A percentile compares a stretch with the other conserved stretches of the same genome.
Evolutionary conservation across 164 flowering plant genomes (phyloP).

Genomic region (Malania oleifera): DNA sequence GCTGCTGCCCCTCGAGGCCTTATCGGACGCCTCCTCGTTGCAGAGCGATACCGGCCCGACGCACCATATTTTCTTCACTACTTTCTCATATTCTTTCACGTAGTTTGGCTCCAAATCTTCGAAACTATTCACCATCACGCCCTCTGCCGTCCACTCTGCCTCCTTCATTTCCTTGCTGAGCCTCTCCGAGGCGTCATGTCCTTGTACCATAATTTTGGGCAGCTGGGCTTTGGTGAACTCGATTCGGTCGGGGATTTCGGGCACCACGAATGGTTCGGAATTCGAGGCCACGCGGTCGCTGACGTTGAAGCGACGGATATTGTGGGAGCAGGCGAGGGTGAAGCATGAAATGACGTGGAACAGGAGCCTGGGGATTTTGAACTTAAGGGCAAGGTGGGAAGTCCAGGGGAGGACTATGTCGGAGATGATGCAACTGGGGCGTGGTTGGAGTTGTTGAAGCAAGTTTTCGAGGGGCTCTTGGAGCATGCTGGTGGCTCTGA

Average conservation of each 20-base stretch:
- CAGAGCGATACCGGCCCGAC: slow-evolving; percentile 37
- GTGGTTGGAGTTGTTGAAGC: slow-evolving; percentile 6
- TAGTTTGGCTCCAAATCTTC: slow-evolving; percentile 22
- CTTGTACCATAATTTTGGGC: too few relatives aligned
- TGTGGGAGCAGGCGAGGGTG: slow-evolving; percentile 16
- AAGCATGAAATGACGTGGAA: slow-evolving; percentile 39
- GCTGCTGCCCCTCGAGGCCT: too few relatives aligned
- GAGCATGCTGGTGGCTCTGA: slow-evolving; percentile 9
- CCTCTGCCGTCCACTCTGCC: slow-evolving; percentile 30
- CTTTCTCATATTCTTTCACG: slow-evolving; percentile 15
- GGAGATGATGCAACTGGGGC: slow-evolving; percentile 29
- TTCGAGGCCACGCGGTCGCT: slow-evolving; percentile 20
- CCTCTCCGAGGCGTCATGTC: slow-evolving; percentile 6
- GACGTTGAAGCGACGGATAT: slow-evolving; percentile 9
- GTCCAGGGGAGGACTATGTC: slow-evolving; percentile 27
- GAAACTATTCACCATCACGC: slow-evolving; percentile 34
- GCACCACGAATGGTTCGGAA: slow-evolving; percentile 29
- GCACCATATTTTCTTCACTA: slow-evolving; percentile 27
- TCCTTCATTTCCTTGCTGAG: slow-evolving; percentile 16
- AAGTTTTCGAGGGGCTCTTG: slow-evolving; percentile 10
- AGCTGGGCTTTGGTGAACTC: slow-evolving; percentile 26
- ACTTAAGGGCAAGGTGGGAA: slow-evolving; percentile 16
- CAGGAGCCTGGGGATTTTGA: slow-evolving; percentile 39
- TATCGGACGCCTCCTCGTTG: slow-evolving; percentile 27
- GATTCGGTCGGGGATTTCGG: slow-evolving; percentile 32